phyloP scores from a whole-genome alignment of 78 protist genomes.

The Dictyostelium intermedium region DNA sequence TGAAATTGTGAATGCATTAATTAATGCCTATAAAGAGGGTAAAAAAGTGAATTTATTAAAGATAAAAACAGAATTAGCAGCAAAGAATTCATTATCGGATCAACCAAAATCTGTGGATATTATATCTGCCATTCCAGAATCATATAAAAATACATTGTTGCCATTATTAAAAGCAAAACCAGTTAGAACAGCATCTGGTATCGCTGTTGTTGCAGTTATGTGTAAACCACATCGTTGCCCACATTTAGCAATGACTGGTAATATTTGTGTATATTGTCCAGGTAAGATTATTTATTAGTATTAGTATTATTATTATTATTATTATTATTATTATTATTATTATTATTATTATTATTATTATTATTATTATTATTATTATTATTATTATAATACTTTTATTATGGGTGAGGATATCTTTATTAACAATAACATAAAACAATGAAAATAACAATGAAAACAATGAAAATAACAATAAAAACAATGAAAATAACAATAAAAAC shows the following conservation, averaged over 20 bases:
- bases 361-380: too few relatives aligned
- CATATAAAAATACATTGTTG: slow-evolving; percentile 80
- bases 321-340: too few relatives aligned
- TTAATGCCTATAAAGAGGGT: slow-evolving; percentile 82
- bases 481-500: background rate
- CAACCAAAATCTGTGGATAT: slow-evolving; percentile 91
- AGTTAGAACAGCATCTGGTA: slow-evolving; percentile 97
- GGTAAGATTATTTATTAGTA: background rate
- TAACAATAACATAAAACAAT: background rate
- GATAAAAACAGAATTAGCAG: slow-evolving; percentile 64
- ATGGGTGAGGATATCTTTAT: too few relatives aligned
- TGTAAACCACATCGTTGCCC: slow-evolving; percentile 99
- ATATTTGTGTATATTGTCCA: slow-evolving; percentile 85
- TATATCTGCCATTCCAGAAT: slow-evolving; percentile 94
- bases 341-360: too few relatives aligned
- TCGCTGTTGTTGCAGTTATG: slow-evolving; percentile 98
- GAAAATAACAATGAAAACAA: too few relatives aligned
- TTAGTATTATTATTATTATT: too few relatives aligned
- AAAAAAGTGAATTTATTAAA: slow-evolving; percentile 64
- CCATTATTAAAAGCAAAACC: slow-evolving; percentile 95
- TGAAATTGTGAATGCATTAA: slow-evolving; percentile 79
- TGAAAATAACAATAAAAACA: background rate
- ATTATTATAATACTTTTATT: too few relatives aligned
- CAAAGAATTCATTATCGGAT: slow-evolving; percentile 50
- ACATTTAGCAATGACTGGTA: slow-evolving; percentile 95